A percentile compares a stretch with the other conserved stretches of the same genome.
Conservation (phyloP, 108 stramenopile genomes). For the Cyclotella sp. region DNA sequence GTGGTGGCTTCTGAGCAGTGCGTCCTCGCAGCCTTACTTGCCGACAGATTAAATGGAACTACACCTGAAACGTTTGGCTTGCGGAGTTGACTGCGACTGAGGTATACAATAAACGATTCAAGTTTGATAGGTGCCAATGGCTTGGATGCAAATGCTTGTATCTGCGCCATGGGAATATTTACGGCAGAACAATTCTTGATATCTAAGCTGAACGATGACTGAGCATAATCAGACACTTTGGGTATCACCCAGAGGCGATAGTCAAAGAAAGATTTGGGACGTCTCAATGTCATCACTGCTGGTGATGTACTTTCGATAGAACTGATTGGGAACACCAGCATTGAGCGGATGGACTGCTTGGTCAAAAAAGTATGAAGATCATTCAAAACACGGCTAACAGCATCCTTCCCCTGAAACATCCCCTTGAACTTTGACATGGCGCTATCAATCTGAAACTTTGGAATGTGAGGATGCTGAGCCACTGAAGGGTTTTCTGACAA, state of each 20-base stretch:
- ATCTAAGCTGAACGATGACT: constrained; percentile 74
- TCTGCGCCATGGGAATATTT: constrained; percentile 88
- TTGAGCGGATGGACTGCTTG: constrained; percentile 67
- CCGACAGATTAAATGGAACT: constrained; percentile 83
- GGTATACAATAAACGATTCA: constrained; percentile 73
- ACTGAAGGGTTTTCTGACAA: constrained; percentile 90
- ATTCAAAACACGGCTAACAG: constrained; percentile 82
- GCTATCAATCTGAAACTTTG: constrained; percentile 95
- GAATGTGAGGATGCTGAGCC: constrained; percentile 89
- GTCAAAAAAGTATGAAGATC: constrained; percentile 78
- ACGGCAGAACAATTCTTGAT: constrained; percentile 90
- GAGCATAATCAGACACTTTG: constrained; percentile 84
- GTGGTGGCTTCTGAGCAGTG: constrained; percentile 92
- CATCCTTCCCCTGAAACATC: constrained; percentile 94
- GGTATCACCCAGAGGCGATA: constrained; percentile 90
- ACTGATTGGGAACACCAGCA: constrained; percentile 63
- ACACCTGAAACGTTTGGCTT: constrained; percentile 67
- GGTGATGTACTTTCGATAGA: constrained; percentile 53
- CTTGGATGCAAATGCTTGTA: constrained; percentile 86
- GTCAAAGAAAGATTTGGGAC: constrained; percentile 78
- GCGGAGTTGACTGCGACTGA: constrained; percentile 69
- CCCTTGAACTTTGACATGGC: constrained; percentile 95
- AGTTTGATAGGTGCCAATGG: constrained; percentile 90
- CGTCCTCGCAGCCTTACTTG: constrained; percentile 68
- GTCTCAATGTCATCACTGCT: constrained; percentile 73